Percentiles rank a stretch among this genome's conserved stretches.
phyloP scores from a whole-genome alignment of 2,329 filamentous ascomycete genomes.

The Didymella segeticola region DNA sequence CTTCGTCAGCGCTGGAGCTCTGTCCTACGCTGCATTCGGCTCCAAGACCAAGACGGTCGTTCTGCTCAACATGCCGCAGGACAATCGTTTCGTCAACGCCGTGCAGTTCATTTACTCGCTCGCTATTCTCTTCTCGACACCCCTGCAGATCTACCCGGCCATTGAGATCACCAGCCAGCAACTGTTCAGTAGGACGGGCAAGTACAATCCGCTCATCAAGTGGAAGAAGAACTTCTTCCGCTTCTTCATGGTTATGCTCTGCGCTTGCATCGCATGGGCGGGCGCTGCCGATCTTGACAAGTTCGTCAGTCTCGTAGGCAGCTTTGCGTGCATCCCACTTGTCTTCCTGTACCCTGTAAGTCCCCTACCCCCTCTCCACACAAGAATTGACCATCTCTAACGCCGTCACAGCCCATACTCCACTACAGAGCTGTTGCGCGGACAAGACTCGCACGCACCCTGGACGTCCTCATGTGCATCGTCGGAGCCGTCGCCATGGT shows the following conservation, averaged over 20 bases:
- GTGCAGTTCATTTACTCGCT: conserved; percentile 98
- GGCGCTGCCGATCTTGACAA: conserved; percentile 95
- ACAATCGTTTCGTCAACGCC: conserved; percentile 91
- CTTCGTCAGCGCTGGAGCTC: conserved; percentile 87
- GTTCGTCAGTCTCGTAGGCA: conserved; percentile 94
- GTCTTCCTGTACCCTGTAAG: conserved; percentile 98
- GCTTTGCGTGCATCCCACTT: conserved; percentile 95
- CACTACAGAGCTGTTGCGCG: conserved; percentile 83
- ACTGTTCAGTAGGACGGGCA: conserved; percentile 90
- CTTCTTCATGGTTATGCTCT: conserved; percentile 88
- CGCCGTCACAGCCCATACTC: conserved; percentile 74
- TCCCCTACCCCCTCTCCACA: conserved; percentile 30
- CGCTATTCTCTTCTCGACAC: conserved; percentile 94
- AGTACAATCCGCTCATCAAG: conserved; percentile 98
- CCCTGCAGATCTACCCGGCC: conserved; percentile 95
- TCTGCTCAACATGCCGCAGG: conserved; percentile 93
- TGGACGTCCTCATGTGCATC: conserved; percentile 78
- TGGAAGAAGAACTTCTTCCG: conserved; percentile 99
- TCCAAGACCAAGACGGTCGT: conserved; percentile 96
- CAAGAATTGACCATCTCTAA: conserved; percentile 38
- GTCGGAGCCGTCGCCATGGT: conserved; percentile 88
- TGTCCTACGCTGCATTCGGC: conserved; percentile 96
- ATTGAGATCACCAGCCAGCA: conserved; percentile 97
- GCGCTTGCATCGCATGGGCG: conserved; percentile 86
- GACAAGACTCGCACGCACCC: conserved; percentile 68